A percentile compares a stretch with the other conserved stretches of the same genome.
These are phyloP conservation scores for Phytophthora cryptogea DNA, from an alignment of 352 stramenopile species.

Conservation along the genomic window DNA sequence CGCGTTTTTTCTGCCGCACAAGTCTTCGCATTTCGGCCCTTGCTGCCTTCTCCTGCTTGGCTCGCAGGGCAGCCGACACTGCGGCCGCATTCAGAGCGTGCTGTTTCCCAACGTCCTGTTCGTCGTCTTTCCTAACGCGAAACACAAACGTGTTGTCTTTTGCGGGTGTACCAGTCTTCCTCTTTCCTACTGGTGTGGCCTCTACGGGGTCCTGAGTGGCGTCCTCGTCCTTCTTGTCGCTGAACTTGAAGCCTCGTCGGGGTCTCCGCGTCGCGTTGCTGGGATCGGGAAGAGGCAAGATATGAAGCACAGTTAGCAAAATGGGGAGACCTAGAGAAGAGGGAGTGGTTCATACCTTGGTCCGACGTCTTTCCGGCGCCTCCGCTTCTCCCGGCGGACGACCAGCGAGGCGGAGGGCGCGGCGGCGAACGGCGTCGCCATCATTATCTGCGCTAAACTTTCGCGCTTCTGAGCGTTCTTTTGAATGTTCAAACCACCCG, in stretches of 20 bases:
- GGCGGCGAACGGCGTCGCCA: slow-evolving; percentile 35
- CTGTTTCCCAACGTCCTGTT: slow-evolving; percentile 28
- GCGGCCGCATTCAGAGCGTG: slow-evolving; percentile 44
- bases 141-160: slow-evolving; percentile 59
- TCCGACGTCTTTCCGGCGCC: slow-evolving; percentile 36
- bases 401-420: slow-evolving; percentile 55
- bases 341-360: slow-evolving; percentile 35
- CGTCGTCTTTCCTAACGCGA: slow-evolving; percentile 48
- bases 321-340: too few species aligned
- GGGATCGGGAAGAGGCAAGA: slow-evolving; percentile 13
- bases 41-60: slow-evolving; percentile 56
- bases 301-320: slow-evolving; percentile 5
- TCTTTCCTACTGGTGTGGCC: slow-evolving; percentile 33
- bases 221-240: slow-evolving; percentile 36
- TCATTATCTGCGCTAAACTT: slow-evolving; percentile 30
- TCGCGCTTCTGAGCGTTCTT: slow-evolving; percentile 23
- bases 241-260: slow-evolving; percentile 67
- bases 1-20: slow-evolving; percentile 47
- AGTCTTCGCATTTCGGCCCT: slow-evolving; percentile 49
- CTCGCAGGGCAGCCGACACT: slow-evolving; percentile 45
- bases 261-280: slow-evolving; percentile 26
- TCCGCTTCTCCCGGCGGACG: slow-evolving; percentile 61
- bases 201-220: slow-evolving; percentile 24
- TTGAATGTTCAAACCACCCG: slow-evolving; percentile 36
- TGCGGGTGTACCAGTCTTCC: slow-evolving; percentile 13